Conservation (phyloP, 352 stramenopile genomes). For the Plasmopara viticola region DNA sequence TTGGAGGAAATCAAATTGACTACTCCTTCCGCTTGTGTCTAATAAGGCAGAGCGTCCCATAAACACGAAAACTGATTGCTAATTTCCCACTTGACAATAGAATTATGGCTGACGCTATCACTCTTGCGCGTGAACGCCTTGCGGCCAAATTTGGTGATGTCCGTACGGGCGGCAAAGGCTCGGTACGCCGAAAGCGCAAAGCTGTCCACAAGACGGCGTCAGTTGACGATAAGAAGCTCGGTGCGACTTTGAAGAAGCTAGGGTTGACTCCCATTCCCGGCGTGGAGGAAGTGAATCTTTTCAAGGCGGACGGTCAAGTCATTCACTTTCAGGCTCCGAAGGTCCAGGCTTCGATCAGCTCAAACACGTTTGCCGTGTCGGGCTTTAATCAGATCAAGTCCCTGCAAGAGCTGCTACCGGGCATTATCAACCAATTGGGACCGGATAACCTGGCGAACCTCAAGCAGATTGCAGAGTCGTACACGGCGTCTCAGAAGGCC, state of each 20-base stretch:
- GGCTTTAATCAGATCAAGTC: slow-evolving; percentile 94
- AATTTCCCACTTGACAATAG: neutral
- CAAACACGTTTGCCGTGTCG: slow-evolving; percentile 98
- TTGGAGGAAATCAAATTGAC: too few species aligned
- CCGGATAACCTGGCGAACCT: slow-evolving; percentile 96
- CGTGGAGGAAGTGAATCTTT: slow-evolving; percentile 99
- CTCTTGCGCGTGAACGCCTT: slow-evolving; percentile 81
- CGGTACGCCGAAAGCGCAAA: slow-evolving; percentile 95
- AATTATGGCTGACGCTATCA: slow-evolving; percentile 87
- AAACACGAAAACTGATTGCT: too few species aligned
- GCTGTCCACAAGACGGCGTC: slow-evolving; percentile 88
- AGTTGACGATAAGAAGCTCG: slow-evolving; percentile 97
- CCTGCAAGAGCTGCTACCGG: slow-evolving; percentile 95
- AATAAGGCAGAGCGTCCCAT: too few species aligned
- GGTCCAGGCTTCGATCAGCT: slow-evolving; percentile 95
- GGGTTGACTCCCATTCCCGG: slow-evolving; percentile 96
- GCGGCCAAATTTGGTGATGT: slow-evolving; percentile 84
- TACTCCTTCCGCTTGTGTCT: too few species aligned
- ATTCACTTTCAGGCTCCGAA: slow-evolving; percentile 98
- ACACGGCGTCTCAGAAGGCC: slow-evolving; percentile 70
- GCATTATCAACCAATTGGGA: slow-evolving; percentile 98
- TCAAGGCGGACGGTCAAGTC: slow-evolving; percentile 98
- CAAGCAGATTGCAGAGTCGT: slow-evolving; percentile 91
- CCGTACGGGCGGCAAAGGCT: slow-evolving; percentile 94
- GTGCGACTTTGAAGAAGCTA: slow-evolving; percentile 96